Evolutionary conservation across 1,139 yeast species (phyloP).

Genomic region (Protomyces inouyei): DNA sequence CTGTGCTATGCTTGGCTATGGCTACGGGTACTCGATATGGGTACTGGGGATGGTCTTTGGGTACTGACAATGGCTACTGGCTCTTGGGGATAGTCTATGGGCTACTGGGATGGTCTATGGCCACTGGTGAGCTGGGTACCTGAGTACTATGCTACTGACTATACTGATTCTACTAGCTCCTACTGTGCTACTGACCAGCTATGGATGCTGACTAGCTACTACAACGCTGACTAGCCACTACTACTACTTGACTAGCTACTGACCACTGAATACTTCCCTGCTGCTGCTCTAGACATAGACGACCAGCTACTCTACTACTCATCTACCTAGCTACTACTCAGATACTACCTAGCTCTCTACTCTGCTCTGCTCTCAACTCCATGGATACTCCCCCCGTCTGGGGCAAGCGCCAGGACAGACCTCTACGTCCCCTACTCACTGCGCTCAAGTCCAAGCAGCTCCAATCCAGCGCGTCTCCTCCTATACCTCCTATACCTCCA

Average conservation of each 20-base stretch:
- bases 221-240: too few species aligned
- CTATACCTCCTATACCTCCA: not conserved
- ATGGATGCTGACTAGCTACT: not conserved
- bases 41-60: too few species aligned
- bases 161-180: not conserved
- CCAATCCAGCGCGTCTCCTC: not conserved
- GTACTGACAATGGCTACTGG: too few species aligned
- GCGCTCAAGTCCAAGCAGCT: not conserved
- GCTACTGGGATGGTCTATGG: too few species aligned
- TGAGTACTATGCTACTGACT: not conserved
- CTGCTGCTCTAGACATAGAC: too few species aligned
- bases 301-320: not conserved
- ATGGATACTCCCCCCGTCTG: not conserved
- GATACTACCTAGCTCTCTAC: not conserved
- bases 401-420: not conserved
- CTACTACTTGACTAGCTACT: too few species aligned
- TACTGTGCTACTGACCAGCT: not conserved
- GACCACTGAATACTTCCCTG: not conserved
- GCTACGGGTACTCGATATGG: not conserved
- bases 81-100: too few species aligned
- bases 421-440: not conserved
- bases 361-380: not conserved
- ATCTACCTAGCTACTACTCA: not conserved
- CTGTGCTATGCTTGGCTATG: not conserved
- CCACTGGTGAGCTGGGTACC: not conserved